phyloP scores from a whole-genome alignment of 495 filamentous ascomycete species.

The Talaromyces borbonicus region DNA sequence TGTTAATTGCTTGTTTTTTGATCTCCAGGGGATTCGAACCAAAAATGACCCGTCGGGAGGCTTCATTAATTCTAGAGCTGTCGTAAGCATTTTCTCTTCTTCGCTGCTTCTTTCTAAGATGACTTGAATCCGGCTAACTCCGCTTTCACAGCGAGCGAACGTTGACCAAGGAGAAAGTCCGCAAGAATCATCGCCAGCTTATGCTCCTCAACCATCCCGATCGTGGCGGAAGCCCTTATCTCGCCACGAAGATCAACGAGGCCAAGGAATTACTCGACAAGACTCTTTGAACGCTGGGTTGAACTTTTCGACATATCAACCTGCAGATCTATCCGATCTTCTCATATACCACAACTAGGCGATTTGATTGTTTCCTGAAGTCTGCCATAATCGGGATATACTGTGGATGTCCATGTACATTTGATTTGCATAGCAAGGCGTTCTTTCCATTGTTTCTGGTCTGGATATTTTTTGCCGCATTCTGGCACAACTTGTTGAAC shows the following conservation, averaged over 20 bases:
- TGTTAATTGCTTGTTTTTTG: background rate
- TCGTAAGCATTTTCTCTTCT: slow-evolving; percentile 45
- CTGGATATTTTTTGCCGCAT: too few relatives aligned
- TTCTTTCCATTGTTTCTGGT: slow-evolving; percentile 10
- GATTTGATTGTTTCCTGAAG: too few relatives aligned
- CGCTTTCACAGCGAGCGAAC: slow-evolving; percentile 57
- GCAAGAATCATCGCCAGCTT: slow-evolving; percentile 90
- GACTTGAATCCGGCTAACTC: slow-evolving; percentile 1
- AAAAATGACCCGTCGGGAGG: slow-evolving; percentile 86
- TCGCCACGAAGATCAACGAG: slow-evolving; percentile 96
- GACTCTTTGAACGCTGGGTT: slow-evolving; percentile 5
- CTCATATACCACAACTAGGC: too few relatives aligned
- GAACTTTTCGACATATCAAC: background rate
- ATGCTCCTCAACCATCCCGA: slow-evolving; percentile 99
- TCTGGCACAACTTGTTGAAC: too few relatives aligned
- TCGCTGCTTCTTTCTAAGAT: background rate
- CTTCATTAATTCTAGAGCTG: slow-evolving; percentile 81
- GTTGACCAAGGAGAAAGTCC: slow-evolving; percentile 81
- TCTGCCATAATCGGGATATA: too few relatives aligned
- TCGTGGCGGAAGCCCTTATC: slow-evolving; percentile 89
- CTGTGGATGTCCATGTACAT: slow-evolving; percentile 6
- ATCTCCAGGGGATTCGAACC: slow-evolving; percentile 67
- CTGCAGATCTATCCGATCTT: too few relatives aligned
- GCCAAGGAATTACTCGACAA: slow-evolving; percentile 96
- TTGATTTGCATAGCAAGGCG: slow-evolving; percentile 17